A percentile compares a stretch with the other conserved stretches of the same genome.
Conservation (phyloP, 2,329 filamentous ascomycete genomes). For the Pseudocercospora ulei region DNA sequence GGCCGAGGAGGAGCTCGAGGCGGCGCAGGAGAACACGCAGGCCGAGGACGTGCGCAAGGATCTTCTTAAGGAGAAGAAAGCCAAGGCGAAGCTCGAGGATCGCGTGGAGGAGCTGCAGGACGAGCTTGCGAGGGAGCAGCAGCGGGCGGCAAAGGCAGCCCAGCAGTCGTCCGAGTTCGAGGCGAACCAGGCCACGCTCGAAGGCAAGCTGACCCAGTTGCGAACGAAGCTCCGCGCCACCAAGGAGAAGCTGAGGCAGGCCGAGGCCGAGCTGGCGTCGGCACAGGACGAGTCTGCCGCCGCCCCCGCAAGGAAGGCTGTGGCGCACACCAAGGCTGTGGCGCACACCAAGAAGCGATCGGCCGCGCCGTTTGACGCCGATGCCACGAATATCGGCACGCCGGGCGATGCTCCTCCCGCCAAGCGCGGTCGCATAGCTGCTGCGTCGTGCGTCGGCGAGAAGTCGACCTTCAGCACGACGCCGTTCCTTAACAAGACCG, state of each 20-base stretch:
- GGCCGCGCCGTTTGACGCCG: conserved; percentile 39
- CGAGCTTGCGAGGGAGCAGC: conserved; percentile 33
- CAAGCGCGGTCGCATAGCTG: conserved; percentile 42
- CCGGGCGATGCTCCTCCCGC: conserved; percentile 41
- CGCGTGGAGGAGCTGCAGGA: conserved; percentile 30
- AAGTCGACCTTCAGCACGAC: conserved; percentile 93
- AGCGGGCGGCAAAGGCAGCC: conserved; percentile 33
- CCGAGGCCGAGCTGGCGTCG: conserved; percentile 44
- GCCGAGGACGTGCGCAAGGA: conserved; percentile 32
- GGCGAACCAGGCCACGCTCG: conserved; percentile 53
- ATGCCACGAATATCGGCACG: conserved; percentile 42
- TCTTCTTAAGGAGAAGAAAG: conserved; percentile 31
- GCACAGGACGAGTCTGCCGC: conserved; percentile 34
- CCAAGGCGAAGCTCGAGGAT: conserved; percentile 33
- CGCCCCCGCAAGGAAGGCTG: conserved; percentile 33
- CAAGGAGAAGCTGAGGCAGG: conserved; percentile 64
- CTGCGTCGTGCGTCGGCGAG: conserved; percentile 57
- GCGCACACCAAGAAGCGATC: conserved; percentile 37
- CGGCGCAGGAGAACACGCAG: conserved; percentile 34
- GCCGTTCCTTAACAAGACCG: conserved; percentile 74
- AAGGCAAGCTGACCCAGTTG: conserved; percentile 60
- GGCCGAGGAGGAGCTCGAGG: conserved; percentile 33
- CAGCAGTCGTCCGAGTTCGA: conserved; percentile 51
- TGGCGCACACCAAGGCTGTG: conserved; percentile 29
- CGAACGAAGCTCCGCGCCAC: conserved; percentile 59